Conservation (phyloP, 441 rosid species). For the Isatis lusitanica region DNA sequence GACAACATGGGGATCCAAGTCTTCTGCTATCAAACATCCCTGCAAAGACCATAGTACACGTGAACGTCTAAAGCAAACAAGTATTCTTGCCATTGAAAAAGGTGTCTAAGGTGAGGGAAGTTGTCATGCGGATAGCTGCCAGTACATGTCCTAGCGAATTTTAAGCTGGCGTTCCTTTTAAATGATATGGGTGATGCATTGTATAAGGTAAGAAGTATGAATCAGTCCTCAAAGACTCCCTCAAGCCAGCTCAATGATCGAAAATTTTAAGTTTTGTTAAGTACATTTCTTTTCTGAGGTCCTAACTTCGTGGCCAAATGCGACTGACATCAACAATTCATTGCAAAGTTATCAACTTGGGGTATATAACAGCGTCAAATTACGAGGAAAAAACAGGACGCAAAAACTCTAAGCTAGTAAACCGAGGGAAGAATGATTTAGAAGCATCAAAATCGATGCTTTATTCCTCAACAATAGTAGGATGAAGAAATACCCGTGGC, state of each 20-base stretch:
- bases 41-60: conserved; percentile 12
- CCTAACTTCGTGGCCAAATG: not conserved
- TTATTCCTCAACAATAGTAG: not conserved
- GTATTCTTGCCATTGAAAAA: not conserved
- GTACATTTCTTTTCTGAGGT: not conserved
- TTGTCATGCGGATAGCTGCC: not conserved
- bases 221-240: conserved; percentile 9
- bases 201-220: not conserved
- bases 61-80: conserved; percentile 16
- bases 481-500: conserved; percentile 37
- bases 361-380: not conserved
- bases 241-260: not conserved
- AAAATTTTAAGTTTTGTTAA: not conserved
- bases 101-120: not conserved
- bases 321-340: not conserved
- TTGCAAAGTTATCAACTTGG: not conserved
- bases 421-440: not conserved
- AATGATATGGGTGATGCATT: not conserved
- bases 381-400: not conserved
- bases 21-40: conserved; percentile 40
- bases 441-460: not conserved
- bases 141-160: not conserved
- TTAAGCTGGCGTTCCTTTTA: too few species aligned
- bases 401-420: not conserved
- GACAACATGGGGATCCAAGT: conserved; percentile 49